These are phyloP conservation scores for Ammopiptanthus mongolicus DNA, from an alignment of 306 rosid genomes.

Conservation along the genomic window DNA sequence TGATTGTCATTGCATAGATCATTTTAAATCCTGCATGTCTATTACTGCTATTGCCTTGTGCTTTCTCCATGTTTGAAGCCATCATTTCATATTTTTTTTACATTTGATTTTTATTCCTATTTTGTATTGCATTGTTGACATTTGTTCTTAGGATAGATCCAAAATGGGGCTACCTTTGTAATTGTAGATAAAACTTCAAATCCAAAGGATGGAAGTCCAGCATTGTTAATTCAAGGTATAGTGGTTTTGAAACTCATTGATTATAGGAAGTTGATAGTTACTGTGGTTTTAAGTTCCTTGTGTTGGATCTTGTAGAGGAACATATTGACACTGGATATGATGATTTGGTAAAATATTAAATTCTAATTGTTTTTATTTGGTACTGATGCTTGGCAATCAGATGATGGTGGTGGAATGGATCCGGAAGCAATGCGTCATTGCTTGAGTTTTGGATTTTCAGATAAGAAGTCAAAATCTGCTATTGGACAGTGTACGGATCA, in stretches of 20 bases:
- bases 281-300: slow-evolving; percentile 15
- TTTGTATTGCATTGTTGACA: slow-evolving; percentile 33
- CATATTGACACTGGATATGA: neutral
- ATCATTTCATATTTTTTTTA: neutral
- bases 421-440: slow-evolving; percentile 81
- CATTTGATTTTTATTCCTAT: slow-evolving; percentile 30
- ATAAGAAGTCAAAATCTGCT: slow-evolving; percentile 62
- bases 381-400: slow-evolving; percentile 37
- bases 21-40: neutral
- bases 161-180: slow-evolving; percentile 93
- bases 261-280: neutral
- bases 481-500: slow-evolving; percentile 80
- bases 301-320: neutral
- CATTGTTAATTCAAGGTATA: slow-evolving; percentile 85
- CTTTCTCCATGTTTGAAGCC: slow-evolving; percentile 14
- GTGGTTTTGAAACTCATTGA: slow-evolving; percentile 10
- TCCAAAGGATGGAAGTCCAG: slow-evolving; percentile 82
- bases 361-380: slow-evolving; percentile 11
- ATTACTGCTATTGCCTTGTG: neutral
- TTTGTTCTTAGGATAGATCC: slow-evolving; percentile 69
- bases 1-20: slow-evolving; percentile 4
- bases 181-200: slow-evolving; percentile 67
- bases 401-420: slow-evolving; percentile 92
- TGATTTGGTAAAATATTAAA: neutral
- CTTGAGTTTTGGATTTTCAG: slow-evolving; percentile 96